phyloP scores from a whole-genome alignment of 257 asterid species.

The Misopates orontium region DNA sequence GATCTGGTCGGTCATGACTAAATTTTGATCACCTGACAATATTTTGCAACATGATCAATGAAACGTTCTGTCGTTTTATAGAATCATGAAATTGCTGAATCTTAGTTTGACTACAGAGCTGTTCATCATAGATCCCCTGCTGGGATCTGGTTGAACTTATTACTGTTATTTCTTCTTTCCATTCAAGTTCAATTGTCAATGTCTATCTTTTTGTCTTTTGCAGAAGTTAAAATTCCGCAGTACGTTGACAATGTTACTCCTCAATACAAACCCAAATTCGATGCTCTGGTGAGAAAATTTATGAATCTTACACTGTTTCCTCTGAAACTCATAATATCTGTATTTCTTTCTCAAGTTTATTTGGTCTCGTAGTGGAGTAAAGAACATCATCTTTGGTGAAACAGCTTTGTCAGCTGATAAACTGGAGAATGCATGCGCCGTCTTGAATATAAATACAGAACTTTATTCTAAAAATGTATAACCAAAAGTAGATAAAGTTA shows the following conservation, averaged over 20 bases:
- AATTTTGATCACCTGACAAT: no score
- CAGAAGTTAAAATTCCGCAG: conserved; percentile 79
- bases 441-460: neutral
- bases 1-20: neutral
- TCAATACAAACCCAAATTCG: conserved; percentile 82
- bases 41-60: no score
- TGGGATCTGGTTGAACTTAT: neutral
- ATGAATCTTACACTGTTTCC: no score
- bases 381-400: conserved; percentile 1
- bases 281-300: conserved; percentile 68
- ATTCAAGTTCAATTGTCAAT: no score
- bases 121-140: no score
- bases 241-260: conserved; percentile 89
- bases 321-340: no score
- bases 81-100: no score
- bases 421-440: neutral
- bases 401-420: conserved; percentile 22
- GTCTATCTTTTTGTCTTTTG: conserved; percentile 23
- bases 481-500: no score
- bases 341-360: no score
- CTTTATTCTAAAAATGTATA: neutral
- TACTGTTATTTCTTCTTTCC: neutral
- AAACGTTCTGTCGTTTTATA: no score
- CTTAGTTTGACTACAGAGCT: neutral
- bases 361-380: neutral